Evolutionary conservation across 2,329 filamentous ascomycete genomes (phyloP).

Genomic region (Sarocladium kiliense): DNA sequence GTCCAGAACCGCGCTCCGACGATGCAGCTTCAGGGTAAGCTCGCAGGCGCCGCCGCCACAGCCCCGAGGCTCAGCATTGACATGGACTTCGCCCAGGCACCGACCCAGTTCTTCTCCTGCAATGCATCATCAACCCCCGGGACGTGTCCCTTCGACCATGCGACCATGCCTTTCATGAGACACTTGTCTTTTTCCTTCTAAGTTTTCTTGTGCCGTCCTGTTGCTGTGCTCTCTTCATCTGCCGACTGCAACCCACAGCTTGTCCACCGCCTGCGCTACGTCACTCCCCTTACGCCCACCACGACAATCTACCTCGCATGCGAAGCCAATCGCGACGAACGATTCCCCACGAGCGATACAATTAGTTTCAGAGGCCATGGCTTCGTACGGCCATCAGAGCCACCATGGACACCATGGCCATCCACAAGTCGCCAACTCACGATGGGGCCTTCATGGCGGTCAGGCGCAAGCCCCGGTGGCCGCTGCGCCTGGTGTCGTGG

Average conservation of each 20-base stretch:
- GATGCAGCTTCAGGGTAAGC: conserved; percentile 1
- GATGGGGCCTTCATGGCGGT: conserved; percentile 28
- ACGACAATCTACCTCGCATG: neutral
- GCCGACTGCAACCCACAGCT: neutral
- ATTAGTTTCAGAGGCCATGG: conserved; percentile 19
- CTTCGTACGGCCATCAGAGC: conserved; percentile 30
- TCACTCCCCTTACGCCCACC: neutral
- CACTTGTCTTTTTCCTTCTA: neutral
- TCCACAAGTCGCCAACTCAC: conserved; percentile 25
- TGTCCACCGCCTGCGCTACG: conserved; percentile 4
- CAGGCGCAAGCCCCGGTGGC: conserved; percentile 35
- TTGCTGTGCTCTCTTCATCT: neutral
- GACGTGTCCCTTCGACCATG: conserved; percentile 3
- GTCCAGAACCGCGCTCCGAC: too few species aligned
- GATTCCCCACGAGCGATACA: neutral
- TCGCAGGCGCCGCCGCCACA: neutral
- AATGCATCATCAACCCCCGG: conserved; percentile 3
- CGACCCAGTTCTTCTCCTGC: conserved; percentile 5
- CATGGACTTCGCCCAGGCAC: conserved; percentile 4
- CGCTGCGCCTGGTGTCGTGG: conserved; percentile 31
- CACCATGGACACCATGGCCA: conserved; percentile 14
- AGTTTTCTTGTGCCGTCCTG: neutral
- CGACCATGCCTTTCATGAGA: conserved; percentile 1
- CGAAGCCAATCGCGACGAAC: neutral
- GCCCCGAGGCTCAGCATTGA: conserved; percentile 1